Conservation (phyloP, 768 basidiomycete genomes). For the Neoboletus brunneissimus region DNA sequence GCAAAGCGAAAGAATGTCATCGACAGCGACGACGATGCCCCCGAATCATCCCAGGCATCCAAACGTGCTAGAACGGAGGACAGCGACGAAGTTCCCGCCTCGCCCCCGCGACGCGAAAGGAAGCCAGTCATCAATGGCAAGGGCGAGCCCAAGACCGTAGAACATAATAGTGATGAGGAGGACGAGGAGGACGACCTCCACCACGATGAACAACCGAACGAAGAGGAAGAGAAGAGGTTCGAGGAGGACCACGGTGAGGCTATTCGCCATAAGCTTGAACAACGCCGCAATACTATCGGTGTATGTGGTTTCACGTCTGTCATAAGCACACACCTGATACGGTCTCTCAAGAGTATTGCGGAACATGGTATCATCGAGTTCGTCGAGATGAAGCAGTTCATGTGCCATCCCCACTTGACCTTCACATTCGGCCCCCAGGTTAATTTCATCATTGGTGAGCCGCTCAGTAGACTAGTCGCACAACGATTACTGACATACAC, state of each 20-base stretch:
- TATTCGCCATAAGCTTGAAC: conserved; percentile 54
- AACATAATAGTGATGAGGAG: conserved; percentile 29
- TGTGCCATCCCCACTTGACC: conserved; percentile 86
- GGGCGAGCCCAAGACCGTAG: conserved; percentile 31
- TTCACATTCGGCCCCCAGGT: conserved; percentile 91
- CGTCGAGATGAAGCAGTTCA: conserved; percentile 89
- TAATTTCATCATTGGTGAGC: conserved; percentile 91
- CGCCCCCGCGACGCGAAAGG: conserved; percentile 25
- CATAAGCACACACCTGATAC: neutral
- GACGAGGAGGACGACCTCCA: conserved; percentile 35
- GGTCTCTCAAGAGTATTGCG: conserved; percentile 58
- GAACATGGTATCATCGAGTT: conserved; percentile 86
- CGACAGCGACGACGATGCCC: conserved; percentile 43
- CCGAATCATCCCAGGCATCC: conserved; percentile 32
- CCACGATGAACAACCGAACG: conserved; percentile 37
- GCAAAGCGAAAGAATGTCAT: conserved; percentile 49
- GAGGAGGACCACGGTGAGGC: conserved; percentile 59
- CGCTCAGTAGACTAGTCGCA: neutral
- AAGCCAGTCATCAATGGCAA: conserved; percentile 31
- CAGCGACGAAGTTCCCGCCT: conserved; percentile 31
- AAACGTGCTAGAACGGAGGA: conserved; percentile 47
- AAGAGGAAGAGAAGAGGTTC: conserved; percentile 63
- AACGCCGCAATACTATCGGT: conserved; percentile 38
- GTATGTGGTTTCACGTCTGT: conserved; percentile 45
- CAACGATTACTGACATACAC: conserved; percentile 1